A percentile compares a stretch with the other conserved stretches of the same genome.
These are phyloP conservation scores for Mortierella sp. DNA, from an alignment of 371 early-diverging fungal genomes.

Conservation along the genomic window DNA sequence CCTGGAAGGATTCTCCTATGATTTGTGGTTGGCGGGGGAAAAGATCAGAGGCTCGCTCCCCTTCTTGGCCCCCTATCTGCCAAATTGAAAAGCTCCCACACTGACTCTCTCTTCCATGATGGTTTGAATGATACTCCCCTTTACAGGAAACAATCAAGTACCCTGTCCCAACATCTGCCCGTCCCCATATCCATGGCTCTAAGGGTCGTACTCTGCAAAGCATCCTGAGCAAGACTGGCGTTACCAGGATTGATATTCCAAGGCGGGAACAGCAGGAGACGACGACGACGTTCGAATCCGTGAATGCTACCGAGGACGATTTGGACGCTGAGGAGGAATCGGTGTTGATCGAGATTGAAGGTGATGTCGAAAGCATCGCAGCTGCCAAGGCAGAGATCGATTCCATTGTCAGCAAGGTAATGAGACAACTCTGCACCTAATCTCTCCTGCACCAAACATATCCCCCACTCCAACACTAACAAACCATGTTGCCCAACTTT, in stretches of 20 bases:
- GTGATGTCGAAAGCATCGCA: slow-evolving; percentile 85
- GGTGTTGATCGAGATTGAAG: slow-evolving; percentile 80
- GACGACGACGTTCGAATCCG: slow-evolving; percentile 31
- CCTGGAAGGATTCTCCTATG: too few relatives aligned
- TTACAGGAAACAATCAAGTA: slow-evolving; percentile 59
- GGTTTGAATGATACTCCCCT: not conserved
- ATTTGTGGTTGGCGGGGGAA: not conserved
- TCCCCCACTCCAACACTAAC: not conserved
- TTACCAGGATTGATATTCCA: slow-evolving; percentile 76
- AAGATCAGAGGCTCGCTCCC: too few relatives aligned
- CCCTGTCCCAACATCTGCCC: slow-evolving; percentile 82
- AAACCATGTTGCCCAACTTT: not conserved
- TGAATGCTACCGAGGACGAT: slow-evolving; percentile 58
- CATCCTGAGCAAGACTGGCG: slow-evolving; percentile 81
- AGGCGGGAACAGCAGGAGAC: slow-evolving; percentile 65
- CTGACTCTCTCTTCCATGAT: too few relatives aligned
- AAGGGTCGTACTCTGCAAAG: slow-evolving; percentile 83
- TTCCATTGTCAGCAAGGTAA: slow-evolving; percentile 81
- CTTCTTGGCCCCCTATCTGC: not conserved
- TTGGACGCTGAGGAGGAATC: slow-evolving; percentile 66
- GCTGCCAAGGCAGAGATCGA: slow-evolving; percentile 90
- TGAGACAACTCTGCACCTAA: too few relatives aligned
- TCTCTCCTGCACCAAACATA: too few relatives aligned
- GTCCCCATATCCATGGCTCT: slow-evolving; percentile 87
- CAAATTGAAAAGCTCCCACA: not conserved